Evolutionary conservation across 2,329 filamentous ascomycete genomes (phyloP).

Genomic region (Aschersonia sp.): DNA sequence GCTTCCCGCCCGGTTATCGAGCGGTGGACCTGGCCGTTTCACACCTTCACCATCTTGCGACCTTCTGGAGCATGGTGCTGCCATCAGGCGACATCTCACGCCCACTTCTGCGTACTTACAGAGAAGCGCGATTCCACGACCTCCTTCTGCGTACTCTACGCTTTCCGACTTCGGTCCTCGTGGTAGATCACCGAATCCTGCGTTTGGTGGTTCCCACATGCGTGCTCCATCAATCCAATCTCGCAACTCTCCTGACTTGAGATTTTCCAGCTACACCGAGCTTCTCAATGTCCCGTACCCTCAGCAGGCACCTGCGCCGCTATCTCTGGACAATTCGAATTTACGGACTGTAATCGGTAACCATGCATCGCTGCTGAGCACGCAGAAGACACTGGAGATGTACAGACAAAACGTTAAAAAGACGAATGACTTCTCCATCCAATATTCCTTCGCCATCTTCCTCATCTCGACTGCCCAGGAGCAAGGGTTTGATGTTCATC

Average conservation of each 20-base stretch:
- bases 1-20: slow-evolving; percentile 26
- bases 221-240: slow-evolving; percentile 34
- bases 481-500: slow-evolving; percentile 42
- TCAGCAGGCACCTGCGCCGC: slow-evolving; percentile 54
- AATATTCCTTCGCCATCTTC: slow-evolving; percentile 94
- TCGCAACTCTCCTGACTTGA: slow-evolving; percentile 40
- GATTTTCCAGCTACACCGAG: slow-evolving; percentile 41
- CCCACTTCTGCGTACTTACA: slow-evolving; percentile 39
- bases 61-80: slow-evolving; percentile 31
- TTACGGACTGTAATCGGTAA: slow-evolving; percentile 68
- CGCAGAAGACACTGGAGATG: slow-evolving; percentile 93
- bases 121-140: slow-evolving; percentile 49
- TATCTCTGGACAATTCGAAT: slow-evolving; percentile 67
- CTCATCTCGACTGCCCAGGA: slow-evolving; percentile 83
- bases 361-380: slow-evolving; percentile 81
- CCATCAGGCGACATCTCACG: slow-evolving; percentile 48
- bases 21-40: slow-evolving; percentile 17
- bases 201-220: slow-evolving; percentile 26
- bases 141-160: slow-evolving; percentile 62
- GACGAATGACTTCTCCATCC: slow-evolving; percentile 75
- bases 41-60: slow-evolving; percentile 34
- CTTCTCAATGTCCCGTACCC: slow-evolving; percentile 60
- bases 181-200: slow-evolving; percentile 41
- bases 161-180: slow-evolving; percentile 54
- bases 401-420: slow-evolving; percentile 96